phyloP scores from a whole-genome alignment of 345 rosid genomes.

The Arabidopsis thaliana region TAIR10.1 NC_003070.9:2888001-2888500 shows the following conservation, averaged over 20 bases:
- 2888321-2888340: conserved; percentile 12
- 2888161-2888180: no score
- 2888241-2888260: conserved; percentile 26
- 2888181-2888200: no score
- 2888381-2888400: conserved; percentile 2
- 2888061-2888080: no score
- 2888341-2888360: conserved; percentile 7
- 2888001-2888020: no score
- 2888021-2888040: no score
- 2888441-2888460: conserved; percentile 10
- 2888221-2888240: conserved; percentile 16
- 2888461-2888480: neutral
- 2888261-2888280: conserved; percentile 13
- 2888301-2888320: conserved; percentile 21
- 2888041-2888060: no score
- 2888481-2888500: neutral
- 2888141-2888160: no score
- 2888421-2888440: neutral
- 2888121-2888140: no score
- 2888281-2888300: neutral
- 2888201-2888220: neutral
- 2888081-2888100: no score
- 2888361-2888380: neutral
- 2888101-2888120: no score
- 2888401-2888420: conserved; percentile 9